These are phyloP conservation scores for Agaricus blazei DNA, from an alignment of 768 basidiomycete genomes.

Conservation along the genomic window DNA sequence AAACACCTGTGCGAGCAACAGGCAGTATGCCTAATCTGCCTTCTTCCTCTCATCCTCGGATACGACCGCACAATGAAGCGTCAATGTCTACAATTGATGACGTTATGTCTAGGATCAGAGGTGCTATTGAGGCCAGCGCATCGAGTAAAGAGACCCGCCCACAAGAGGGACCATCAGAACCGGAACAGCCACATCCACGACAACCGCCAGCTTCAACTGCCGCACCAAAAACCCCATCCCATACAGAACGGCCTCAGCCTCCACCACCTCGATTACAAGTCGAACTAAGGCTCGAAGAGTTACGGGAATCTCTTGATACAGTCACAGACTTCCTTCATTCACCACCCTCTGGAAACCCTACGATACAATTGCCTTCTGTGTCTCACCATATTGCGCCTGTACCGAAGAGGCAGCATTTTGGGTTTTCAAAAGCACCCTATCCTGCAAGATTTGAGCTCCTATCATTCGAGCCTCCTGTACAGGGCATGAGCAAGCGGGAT, in stretches of 20 bases:
- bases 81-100: constrained; percentile 75
- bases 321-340: constrained; percentile 43
- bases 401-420: constrained; percentile 40
- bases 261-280: constrained; percentile 37
- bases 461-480: constrained; percentile 68
- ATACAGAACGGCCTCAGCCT: constrained; percentile 50
- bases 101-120: constrained; percentile 82
- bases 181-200: constrained; percentile 18
- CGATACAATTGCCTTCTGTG: constrained; percentile 44
- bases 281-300: constrained; percentile 30
- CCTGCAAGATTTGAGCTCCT: constrained; percentile 58
- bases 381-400: constrained; percentile 40
- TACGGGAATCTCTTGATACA: constrained; percentile 43
- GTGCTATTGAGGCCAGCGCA: constrained; percentile 46
- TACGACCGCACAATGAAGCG: constrained; percentile 38
- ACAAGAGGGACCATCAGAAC: constrained; percentile 24
- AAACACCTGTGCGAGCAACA: background rate
- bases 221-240: constrained; percentile 20
- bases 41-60: constrained; percentile 8
- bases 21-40: constrained; percentile 7
- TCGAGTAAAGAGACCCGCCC: constrained; percentile 21
- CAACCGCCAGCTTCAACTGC: constrained; percentile 15
- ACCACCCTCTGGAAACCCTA: constrained; percentile 34
- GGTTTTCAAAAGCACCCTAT: constrained; percentile 32
- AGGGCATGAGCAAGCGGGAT: constrained; percentile 56